Conservation (phyloP, 2,329 filamentous ascomycete species). For the Polychaeton citri region DNA sequence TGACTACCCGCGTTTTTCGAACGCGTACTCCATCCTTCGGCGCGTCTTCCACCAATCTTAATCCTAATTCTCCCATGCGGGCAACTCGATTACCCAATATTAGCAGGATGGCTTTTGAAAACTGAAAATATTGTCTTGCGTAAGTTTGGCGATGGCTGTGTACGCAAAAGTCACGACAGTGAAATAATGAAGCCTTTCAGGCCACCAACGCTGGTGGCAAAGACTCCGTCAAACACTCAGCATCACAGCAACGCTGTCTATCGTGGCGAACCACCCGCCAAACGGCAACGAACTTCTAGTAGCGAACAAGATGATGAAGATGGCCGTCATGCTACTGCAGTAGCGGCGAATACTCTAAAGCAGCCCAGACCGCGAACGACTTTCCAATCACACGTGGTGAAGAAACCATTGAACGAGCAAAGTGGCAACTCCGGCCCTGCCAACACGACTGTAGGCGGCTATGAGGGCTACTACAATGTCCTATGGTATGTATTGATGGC, state of each 20-base stretch:
- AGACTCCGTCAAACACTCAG: constrained; percentile 3
- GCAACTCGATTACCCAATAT: too few species aligned
- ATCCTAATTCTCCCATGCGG: too few species aligned
- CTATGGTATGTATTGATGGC: constrained; percentile 28
- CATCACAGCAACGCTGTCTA: constrained; percentile 1
- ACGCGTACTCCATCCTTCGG: too few species aligned
- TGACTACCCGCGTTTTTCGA: too few species aligned
- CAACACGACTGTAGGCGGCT: constrained; percentile 6
- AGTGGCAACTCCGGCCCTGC: constrained; percentile 4
- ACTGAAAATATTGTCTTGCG: too few species aligned
- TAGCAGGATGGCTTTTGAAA: too few species aligned
- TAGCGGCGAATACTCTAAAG: constrained; percentile 19
- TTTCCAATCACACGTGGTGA: constrained; percentile 10
- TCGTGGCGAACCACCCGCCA: constrained; percentile 21
- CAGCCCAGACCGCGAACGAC: constrained; percentile 9
- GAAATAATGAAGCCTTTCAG: constrained; percentile 21
- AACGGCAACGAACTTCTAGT: constrained; percentile 29
- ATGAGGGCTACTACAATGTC: constrained; percentile 30
- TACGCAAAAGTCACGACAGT: too few species aligned
- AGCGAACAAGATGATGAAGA: constrained; percentile 16
- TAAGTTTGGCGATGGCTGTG: too few species aligned
- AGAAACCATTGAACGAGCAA: constrained; percentile 19
- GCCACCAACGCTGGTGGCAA: constrained; percentile 11
- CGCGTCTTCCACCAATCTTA: too few species aligned
- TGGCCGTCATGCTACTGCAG: constrained; percentile 10